Percentiles rank a stretch among this genome's conserved stretches.
These are phyloP conservation scores for Globisporangium okanoganense DNA, from an alignment of 352 stramenopile genomes.

Conservation along the genomic window DNA sequence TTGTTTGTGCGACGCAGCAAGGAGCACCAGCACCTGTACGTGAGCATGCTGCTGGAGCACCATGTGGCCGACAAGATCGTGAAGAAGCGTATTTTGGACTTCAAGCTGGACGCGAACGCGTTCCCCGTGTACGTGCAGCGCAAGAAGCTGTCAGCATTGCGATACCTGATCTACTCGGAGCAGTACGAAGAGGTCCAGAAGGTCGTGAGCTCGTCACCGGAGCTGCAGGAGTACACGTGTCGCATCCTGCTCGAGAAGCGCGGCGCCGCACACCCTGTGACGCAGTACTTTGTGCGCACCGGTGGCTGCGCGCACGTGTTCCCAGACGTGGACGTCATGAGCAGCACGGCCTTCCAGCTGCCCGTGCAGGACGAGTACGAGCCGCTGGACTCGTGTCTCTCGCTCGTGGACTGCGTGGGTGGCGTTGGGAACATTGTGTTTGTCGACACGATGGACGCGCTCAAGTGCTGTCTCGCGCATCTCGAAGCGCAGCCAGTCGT, in stretches of 20 bases:
- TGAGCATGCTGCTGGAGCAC: constrained; percentile 47
- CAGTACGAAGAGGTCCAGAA: constrained; percentile 54
- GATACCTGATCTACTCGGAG: constrained; percentile 58
- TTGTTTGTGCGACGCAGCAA: constrained; percentile 37
- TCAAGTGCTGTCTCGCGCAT: constrained; percentile 36
- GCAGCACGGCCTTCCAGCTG: constrained; percentile 15
- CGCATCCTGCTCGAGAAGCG: constrained; percentile 46
- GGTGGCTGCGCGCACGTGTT: constrained; percentile 37
- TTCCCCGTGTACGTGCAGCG: constrained; percentile 63
- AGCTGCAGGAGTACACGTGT: constrained; percentile 48
- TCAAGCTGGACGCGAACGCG: constrained; percentile 42
- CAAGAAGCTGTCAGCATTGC: constrained; percentile 39
- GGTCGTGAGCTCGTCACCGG: constrained; percentile 24
- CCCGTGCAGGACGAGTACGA: constrained; percentile 40
- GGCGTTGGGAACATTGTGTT: constrained; percentile 50
- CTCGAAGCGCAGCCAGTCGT: constrained; percentile 41
- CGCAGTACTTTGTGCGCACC: constrained; percentile 54
- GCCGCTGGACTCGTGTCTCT: constrained; percentile 40
- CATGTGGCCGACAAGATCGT: constrained; percentile 60
- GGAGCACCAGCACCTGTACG: constrained; percentile 35
- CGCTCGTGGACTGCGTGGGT: constrained; percentile 31
- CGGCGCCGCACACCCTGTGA: constrained; percentile 32
- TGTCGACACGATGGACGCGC: constrained; percentile 37
- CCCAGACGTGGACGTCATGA: constrained; percentile 36
- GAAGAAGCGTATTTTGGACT: constrained; percentile 61